Conservation (phyloP, 1,284 basidiomycete genomes). For the Malassezia sp. region DNA sequence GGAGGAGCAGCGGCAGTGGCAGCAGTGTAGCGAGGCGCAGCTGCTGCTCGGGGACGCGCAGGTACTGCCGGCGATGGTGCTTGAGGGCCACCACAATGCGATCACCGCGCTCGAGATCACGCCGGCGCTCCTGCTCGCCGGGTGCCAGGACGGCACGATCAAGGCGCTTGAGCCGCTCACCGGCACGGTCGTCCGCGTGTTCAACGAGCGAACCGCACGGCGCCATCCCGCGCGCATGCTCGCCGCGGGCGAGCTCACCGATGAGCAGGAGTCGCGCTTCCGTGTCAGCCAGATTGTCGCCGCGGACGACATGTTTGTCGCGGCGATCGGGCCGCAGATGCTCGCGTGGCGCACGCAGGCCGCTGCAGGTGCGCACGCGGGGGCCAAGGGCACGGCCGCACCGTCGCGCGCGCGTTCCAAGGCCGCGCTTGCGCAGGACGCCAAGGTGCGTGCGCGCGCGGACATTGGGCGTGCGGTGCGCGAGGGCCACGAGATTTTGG, state of each 20-base stretch:
- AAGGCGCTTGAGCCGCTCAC: constrained; percentile 61
- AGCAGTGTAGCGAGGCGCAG: constrained; percentile 51
- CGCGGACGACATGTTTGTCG: constrained; percentile 57
- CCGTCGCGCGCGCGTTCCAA: constrained; percentile 6
- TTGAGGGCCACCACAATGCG: constrained; percentile 27
- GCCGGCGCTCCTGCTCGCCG: constrained; percentile 24
- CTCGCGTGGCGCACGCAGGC: constrained; percentile 55
- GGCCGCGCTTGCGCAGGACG: constrained; percentile 16
- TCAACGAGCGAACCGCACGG: constrained; percentile 39
- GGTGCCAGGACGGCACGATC: constrained; percentile 54
- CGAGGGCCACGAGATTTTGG: constrained; percentile 36
- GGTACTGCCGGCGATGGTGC: constrained; percentile 51
- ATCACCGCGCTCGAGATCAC: constrained; percentile 33
- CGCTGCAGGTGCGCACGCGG: constrained; percentile 50
- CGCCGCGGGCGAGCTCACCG: constrained; percentile 50
- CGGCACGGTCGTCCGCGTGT: constrained; percentile 39
- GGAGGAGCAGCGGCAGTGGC: constrained; percentile 24
- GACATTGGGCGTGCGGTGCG: constrained; percentile 38
- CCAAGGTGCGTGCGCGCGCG: constrained; percentile 24
- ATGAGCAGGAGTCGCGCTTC: constrained; percentile 49
- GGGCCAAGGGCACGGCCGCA: constrained; percentile 6
- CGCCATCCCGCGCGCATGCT: constrained; percentile 54
- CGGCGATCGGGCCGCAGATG: constrained; percentile 57
- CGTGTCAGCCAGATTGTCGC: constrained; percentile 58
- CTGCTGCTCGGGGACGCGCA: constrained; percentile 56